Evolutionary conservation across 495 filamentous ascomycete species (phyloP), one percentile per base, ranked within the genome.

Genomic region (Tuber brumale): DNA sequence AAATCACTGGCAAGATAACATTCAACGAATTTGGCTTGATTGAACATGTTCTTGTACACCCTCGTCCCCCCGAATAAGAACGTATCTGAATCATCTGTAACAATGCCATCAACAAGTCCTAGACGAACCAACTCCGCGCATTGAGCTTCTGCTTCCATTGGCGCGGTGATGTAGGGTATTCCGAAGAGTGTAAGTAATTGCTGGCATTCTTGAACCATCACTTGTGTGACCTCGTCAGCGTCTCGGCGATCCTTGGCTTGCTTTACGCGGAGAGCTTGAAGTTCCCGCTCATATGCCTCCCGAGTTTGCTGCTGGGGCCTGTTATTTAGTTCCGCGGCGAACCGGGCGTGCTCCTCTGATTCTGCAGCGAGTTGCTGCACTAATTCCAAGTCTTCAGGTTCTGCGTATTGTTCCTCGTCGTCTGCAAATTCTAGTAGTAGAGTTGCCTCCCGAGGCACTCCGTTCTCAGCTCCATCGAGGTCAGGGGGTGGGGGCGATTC

Each of bases 11-110:
- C 85, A 41, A 99, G 89, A 80, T 97, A 99, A 84, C 95, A 98
- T 85, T 99, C 96, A 66, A 99, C 95, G 80, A 91, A 96, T 80
- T 98, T 98, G 84, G 94, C 92, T 81, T 92, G 91, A 83, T 97
- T 98, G 88, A 99, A 99, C 94, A 98, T 96, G 86, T 99, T 97
- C 78, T 98, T 97, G 87, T 98, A 99, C 27, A 99, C 91, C 23
- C 95, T 88, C 0, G 94, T 98, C 44, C 95, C 95, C 61, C 95
- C 95, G 81, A 99, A 99, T 19, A 99, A 89, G 82, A 99, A 98
- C n/a, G 90, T 94, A 86, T 99, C 95, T 19, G 90, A 93, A 82
- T 99, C 95, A 81, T 99, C 95, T 0, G 95, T 99, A n/a, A 99
- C 94, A 79, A 98, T 97, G 16, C 95, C 95, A 82, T 99, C 95